Percentiles rank a stretch among this genome's conserved stretches.
These are phyloP conservation scores for Scopulariopsis brevicaulis DNA, from an alignment of 2,329 filamentous ascomycete species.

Conservation along the genomic window DNA sequence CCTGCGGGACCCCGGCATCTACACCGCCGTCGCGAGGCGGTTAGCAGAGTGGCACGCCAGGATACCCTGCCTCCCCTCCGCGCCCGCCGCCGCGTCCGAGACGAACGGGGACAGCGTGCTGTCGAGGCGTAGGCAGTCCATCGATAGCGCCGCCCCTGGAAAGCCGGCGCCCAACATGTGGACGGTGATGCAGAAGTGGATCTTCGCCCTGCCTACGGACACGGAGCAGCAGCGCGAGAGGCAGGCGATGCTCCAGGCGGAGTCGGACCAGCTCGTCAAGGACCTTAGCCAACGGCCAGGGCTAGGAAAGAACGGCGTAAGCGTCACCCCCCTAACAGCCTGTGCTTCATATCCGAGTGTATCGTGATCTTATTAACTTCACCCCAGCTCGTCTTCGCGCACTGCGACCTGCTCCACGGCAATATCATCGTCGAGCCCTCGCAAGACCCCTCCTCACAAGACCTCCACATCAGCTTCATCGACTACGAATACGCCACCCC, in stretches of 20 bases:
- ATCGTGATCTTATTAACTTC: conserved; percentile 6
- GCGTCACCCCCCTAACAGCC: conserved; percentile 14
- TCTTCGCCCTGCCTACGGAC: conserved; percentile 65
- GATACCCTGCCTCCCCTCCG: conserved; percentile 42
- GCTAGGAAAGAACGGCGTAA: conserved; percentile 63
- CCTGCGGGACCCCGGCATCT: conserved; percentile 63
- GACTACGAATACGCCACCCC: conserved; percentile 98
- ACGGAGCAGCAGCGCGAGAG: conserved; percentile 59
- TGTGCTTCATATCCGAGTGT: neutral
- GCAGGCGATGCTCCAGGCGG: conserved; percentile 57
- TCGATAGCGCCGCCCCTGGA: conserved; percentile 44
- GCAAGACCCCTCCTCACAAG: conserved; percentile 12
- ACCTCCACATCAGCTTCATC: conserved; percentile 64
- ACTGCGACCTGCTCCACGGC: conserved; percentile 91
- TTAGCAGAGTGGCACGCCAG: conserved; percentile 89
- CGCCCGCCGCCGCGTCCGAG: conserved; percentile 14
- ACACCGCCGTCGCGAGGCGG: conserved; percentile 70
- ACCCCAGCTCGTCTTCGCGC: conserved; percentile 71
- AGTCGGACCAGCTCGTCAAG: conserved; percentile 58
- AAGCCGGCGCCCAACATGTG: conserved; percentile 79
- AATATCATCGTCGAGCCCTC: conserved; percentile 73
- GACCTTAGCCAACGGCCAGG: conserved; percentile 68
- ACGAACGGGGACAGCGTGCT: conserved; percentile 17
- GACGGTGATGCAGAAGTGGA: conserved; percentile 96
- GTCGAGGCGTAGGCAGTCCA: conserved; percentile 16